Base-by-base conservation (phyloP, 2,329 filamentous ascomycete genomes). In the Knufia petricola region DNA sequence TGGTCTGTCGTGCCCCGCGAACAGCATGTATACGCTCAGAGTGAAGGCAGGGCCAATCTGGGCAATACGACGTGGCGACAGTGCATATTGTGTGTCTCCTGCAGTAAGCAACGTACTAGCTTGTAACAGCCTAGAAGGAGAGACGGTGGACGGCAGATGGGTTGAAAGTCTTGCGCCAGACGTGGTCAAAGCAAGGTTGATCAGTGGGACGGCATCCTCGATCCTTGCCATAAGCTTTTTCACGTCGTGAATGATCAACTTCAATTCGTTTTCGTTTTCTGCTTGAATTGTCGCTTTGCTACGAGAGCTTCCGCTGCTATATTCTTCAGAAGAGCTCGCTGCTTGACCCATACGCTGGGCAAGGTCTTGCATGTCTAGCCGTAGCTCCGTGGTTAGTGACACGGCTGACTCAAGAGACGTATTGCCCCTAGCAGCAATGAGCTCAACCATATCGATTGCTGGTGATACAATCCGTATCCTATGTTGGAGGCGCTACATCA, bases 21-120 rank as follows among this genome's bases (percentile, higher is more conserved):
- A 98, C 0, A 96, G 76, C 88, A 96, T 95, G 65, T 96, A 98
- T 57, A 96, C 70, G 0, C 89, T 94, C 6, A 96, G 66, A 0
- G 79, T 84, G 60, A 95, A 96, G 0, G 82, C 79, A 0, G 90
- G 88, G 0, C 92, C 92, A 51, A 96, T 84, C 61, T 95, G 88
- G 39, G 87, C 80, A 0, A 83, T 75, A 8, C 71, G 68, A 0
- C 69, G 74, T 4, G 82, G 77, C 34, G 78, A 72, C 54, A 80
- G 74, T 1, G 79, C 77, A 64, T 92, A 95, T 54, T 88, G 84
- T 0, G 82, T 84, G 64, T 98, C 92, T 2, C 87, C 88, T 38
- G 88, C 78, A 23, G 84, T 94, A 42, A 96, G 73, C 55, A 95
- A 84, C 3, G 88, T 92, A 61, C 90, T 96, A 15, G 92, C 89